Conservation (phyloP, 1,284 basidiomycete species). For the Tilletia horrida region DNA sequence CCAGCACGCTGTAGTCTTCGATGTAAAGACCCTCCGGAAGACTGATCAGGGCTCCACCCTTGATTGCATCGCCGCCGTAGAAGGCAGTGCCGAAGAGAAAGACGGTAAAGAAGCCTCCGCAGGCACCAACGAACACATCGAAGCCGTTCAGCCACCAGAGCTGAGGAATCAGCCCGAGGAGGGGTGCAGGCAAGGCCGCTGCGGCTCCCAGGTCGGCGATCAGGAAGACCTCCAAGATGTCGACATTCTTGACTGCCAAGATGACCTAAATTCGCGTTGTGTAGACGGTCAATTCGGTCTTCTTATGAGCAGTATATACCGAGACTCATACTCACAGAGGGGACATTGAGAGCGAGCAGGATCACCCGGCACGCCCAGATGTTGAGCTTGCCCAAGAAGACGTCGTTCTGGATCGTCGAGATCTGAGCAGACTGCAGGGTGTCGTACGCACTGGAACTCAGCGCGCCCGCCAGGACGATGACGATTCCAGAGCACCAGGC, state of each 20-base stretch:
- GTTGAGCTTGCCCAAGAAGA: conserved; percentile 53
- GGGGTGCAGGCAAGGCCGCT: conserved; percentile 47
- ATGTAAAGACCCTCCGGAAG: conserved; percentile 52
- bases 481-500: conserved; percentile 53
- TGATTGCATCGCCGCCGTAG: conserved; percentile 38
- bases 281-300: not conserved
- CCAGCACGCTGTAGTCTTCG: conserved; percentile 49
- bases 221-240: conserved; percentile 54
- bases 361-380: conserved; percentile 53
- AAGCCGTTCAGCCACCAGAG: conserved; percentile 51
- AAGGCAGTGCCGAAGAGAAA: conserved; percentile 52
- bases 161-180: conserved; percentile 46
- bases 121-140: conserved; percentile 52
- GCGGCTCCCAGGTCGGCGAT: conserved; percentile 52
- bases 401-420: conserved; percentile 54
- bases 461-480: conserved; percentile 48
- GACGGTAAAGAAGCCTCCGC: conserved; percentile 54
- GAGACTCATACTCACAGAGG: conserved; percentile 26
- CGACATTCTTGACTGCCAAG: conserved; percentile 50
- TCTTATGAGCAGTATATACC: not conserved
- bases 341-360: conserved; percentile 48
- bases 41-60: conserved; percentile 44
- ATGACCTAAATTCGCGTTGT: conserved; percentile 25
- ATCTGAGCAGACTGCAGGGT: conserved; percentile 55
- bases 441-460: conserved; percentile 54